These are phyloP conservation scores for Dissophora globulifera DNA, from an alignment of 192 early-diverging fungal genomes.

Conservation along the genomic window DNA sequence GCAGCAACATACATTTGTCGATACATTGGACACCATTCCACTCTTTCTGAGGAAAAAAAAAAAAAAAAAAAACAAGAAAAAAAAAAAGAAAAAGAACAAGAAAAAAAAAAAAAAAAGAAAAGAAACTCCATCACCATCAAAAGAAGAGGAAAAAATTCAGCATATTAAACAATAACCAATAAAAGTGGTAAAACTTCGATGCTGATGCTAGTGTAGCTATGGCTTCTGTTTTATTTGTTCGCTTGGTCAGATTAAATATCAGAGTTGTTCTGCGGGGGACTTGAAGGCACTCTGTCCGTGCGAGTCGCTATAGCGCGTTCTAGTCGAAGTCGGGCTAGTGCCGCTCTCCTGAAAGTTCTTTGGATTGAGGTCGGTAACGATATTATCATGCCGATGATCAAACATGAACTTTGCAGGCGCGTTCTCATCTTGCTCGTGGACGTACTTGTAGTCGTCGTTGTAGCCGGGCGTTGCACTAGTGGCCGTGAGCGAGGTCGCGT, in stretches of 20 bases:
- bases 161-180: no score
- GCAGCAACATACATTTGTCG: no score
- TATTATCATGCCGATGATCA: conserved; percentile 23
- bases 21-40: not conserved
- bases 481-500: no score
- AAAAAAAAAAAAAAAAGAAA: not conserved
- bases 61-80: not conserved
- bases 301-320: not conserved
- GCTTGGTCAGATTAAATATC: no score
- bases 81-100: not conserved
- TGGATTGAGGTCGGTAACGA: conserved; percentile 21
- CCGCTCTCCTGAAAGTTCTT: conserved; percentile 10
- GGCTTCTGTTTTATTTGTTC: no score
- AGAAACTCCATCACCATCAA: not conserved
- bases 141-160: no score
- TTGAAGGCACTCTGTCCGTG: no score
- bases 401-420: conserved; percentile 18
- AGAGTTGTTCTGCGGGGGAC: no score
- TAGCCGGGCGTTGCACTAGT: not conserved
- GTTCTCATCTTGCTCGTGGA: conserved; percentile 23
- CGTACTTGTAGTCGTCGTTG: not conserved
- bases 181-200: no score
- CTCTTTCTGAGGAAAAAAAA: conserved; percentile 3
- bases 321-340: not conserved
- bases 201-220: no score